A percentile compares a stretch with the other conserved stretches of the same genome.
Evolutionary conservation across 2,329 filamentous ascomycete genomes (phyloP).

Genomic region (Colletotrichum melonis): DNA sequence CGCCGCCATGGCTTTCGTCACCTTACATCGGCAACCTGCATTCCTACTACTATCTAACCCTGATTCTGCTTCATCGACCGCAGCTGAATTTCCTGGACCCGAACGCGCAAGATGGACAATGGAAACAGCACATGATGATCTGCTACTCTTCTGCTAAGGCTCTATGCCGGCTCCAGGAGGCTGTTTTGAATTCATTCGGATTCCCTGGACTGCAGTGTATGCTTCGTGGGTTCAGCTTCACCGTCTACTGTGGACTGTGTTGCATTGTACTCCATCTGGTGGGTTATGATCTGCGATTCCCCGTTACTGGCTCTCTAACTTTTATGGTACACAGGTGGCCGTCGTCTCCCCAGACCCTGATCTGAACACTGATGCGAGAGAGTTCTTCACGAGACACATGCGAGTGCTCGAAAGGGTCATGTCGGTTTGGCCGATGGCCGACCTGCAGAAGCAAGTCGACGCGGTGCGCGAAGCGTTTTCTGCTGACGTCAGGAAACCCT

Average conservation of each 20-base stretch:
- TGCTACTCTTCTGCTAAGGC: constrained; percentile 88
- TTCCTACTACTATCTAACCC: constrained; percentile 85
- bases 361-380: constrained; percentile 83
- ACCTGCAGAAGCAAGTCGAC: constrained; percentile 91
- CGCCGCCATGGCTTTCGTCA: constrained; percentile 85
- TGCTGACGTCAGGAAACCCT: constrained; percentile 84
- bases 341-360: constrained; percentile 94
- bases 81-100: constrained; percentile 85
- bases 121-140: constrained; percentile 89
- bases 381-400: constrained; percentile 95
- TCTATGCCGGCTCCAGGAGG: constrained; percentile 88
- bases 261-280: constrained; percentile 95
- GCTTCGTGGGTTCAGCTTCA: constrained; percentile 94
- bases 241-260: constrained; percentile 90
- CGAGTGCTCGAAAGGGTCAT: constrained; percentile 89
- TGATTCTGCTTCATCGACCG: constrained; percentile 89
- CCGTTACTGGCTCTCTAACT: constrained; percentile 3
- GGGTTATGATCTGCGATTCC: constrained; percentile 52
- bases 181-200: constrained; percentile 80
- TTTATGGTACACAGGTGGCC: constrained; percentile 72
- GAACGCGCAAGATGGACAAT: constrained; percentile 75
- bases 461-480: constrained; percentile 92
- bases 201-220: constrained; percentile 87
- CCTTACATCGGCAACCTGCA: constrained; percentile 92
- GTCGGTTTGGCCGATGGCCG: constrained; percentile 85